Percentiles rank a stretch among this genome's conserved stretches.
Evolutionary conservation across 176 grass and related monocot genomes (phyloP).

Genomic region (Poa pratensis): DNA sequence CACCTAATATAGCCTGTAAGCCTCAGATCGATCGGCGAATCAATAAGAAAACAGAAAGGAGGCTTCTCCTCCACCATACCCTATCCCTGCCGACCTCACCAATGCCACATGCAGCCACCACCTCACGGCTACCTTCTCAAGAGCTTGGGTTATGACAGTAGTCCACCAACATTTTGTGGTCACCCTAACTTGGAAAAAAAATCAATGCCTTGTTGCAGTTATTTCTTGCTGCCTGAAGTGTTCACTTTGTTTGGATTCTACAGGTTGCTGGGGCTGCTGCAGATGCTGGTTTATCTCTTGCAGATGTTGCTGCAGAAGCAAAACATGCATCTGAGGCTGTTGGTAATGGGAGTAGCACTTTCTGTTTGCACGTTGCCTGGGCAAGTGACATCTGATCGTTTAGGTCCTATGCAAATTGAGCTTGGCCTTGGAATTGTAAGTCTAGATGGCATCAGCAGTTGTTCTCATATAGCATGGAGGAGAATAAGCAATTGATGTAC

Average conservation of each 20-base stretch:
- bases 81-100: not conserved
- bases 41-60: constrained; percentile 1
- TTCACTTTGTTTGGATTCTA: constrained; percentile 37
- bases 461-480: constrained; percentile 18
- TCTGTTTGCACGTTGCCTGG: constrained; percentile 99
- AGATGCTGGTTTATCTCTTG: constrained; percentile 90
- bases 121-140: not conserved
- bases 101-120: constrained; percentile 5
- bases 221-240: constrained; percentile 16
- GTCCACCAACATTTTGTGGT: constrained; percentile 21
- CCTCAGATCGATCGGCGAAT: not conserved
- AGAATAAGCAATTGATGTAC: constrained; percentile 32
- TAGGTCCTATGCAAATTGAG: constrained; percentile 92
- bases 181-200: constrained; percentile 5
- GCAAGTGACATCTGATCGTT: constrained; percentile 88
- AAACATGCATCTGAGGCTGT: constrained; percentile 89
- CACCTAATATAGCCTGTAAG: not conserved
- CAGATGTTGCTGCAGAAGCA: constrained; percentile 91
- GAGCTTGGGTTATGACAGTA: not conserved
- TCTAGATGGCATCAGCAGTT: constrained; percentile 34
- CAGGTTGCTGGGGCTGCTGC: constrained; percentile 99
- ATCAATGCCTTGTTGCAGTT: constrained; percentile 15
- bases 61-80: constrained; percentile 8
- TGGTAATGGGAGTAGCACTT: constrained; percentile 98
- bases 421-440: constrained; percentile 99